Evolutionary conservation across 495 filamentous ascomycete genomes (phyloP), one percentile per base, ranked within the genome.

Genomic region (Pseudevernia furfuracea): DNA sequence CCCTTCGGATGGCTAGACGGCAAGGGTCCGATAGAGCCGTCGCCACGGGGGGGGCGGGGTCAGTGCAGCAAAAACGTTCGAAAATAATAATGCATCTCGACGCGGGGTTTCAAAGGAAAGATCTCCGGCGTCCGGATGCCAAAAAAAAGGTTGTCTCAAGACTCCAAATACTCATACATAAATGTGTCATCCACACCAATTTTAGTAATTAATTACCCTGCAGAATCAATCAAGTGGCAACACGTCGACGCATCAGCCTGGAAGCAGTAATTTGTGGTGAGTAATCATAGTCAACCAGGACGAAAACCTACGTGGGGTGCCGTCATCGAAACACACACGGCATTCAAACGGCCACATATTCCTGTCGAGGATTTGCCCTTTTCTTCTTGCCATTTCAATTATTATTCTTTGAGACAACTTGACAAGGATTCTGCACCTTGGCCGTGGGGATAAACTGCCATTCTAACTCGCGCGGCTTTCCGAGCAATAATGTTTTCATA

Each of bases 391-490:
- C n/a, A n/a, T n/a, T n/a, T n/a, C n/a, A n/a, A n/a, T n/a, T n/a
- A n/a, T n/a, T n/a, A n/a, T n/a, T n/a, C n/a, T n/a, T 48, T 48
- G 21, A 48, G 41, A 43, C 41, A 43, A n/a, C n/a, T n/a, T n/a
- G n/a, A n/a, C n/a, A n/a, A n/a, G n/a, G n/a, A 25, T 30, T 53
- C 49, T 32, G 28, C 49, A 32, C 12, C 25, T 53, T 53, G 25
- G 12, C 23, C 46, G n/a, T 28, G 49, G 17, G 49, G 49, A n/a
- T n/a, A n/a, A 17, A 53, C 6, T 25, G 1, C 4, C 23, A 1
- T 30, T 53, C 49, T 53, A 53, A 53, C 49, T 55, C 52, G 52
- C 52, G 52, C 52, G 52, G 48, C 30, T 34, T 34, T 23, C 7
- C 32, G 28, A 10, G n/a, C n/a, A n/a, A n/a, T n/a, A n/a, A n/a